Conservation (phyloP, 2,329 filamentous ascomycete species). For the Xylaria sp. region DNA sequence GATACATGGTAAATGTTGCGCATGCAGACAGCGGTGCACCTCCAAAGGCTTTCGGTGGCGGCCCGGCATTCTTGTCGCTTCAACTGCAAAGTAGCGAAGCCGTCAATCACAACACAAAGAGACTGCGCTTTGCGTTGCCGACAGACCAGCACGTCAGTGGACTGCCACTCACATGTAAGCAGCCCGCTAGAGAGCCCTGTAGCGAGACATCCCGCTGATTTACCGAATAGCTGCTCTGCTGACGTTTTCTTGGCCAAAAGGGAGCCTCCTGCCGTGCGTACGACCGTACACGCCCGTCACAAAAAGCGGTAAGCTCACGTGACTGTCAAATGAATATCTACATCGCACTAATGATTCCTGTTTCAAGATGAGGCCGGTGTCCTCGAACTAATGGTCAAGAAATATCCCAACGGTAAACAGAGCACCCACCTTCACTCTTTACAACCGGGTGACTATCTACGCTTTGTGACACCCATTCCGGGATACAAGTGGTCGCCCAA, state of each 20-base stretch:
- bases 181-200: background rate
- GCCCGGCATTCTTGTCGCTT: conserved; percentile 58
- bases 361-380: conserved; percentile 64
- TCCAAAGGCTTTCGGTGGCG: conserved; percentile 50
- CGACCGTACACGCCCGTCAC: conserved; percentile 75
- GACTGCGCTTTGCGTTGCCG: conserved; percentile 66
- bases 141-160: conserved; percentile 60
- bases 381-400: conserved; percentile 74
- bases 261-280: conserved; percentile 67
- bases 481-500: conserved; percentile 66
- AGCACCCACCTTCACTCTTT: conserved; percentile 75
- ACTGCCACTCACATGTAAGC: conserved; percentile 60
- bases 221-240: conserved; percentile 63
- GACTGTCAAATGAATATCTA: background rate
- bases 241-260: conserved; percentile 68
- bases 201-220: background rate
- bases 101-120: conserved; percentile 70
- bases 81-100: conserved; percentile 62
- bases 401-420: conserved; percentile 73
- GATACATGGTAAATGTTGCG: conserved; percentile 40
- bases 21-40: conserved; percentile 45
- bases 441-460: conserved; percentile 68
- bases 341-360: conserved; percentile 11
- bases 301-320: conserved; percentile 55
- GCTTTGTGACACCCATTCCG: conserved; percentile 65